Evolutionary conservation across 2,329 filamentous ascomycete species (phyloP), one percentile per base, ranked within the genome.

Genomic region (Plenodomus lindquistii): DNA sequence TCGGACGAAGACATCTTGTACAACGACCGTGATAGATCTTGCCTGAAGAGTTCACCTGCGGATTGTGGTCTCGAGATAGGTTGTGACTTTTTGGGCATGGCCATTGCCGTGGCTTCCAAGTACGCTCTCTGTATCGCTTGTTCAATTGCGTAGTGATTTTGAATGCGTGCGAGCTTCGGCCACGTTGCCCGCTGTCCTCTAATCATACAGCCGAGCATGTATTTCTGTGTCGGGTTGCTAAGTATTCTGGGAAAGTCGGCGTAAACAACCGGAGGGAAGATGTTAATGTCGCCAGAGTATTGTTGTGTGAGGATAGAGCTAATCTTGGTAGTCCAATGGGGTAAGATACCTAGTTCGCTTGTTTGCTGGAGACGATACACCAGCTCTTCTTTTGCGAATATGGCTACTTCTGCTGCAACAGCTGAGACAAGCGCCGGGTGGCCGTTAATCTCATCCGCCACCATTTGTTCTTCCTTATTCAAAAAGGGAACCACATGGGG

Each of bases 251-350:
- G 86, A 18, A 95, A 82, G 53, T 95, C 87, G 7, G 85, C 80
- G 43, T 88, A 84, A 4, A 82, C 82, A 48, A 96, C 86, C 44
- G 91, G 85, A 0, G 92, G 92, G 24, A 96, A 79, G 44, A 97
- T 96, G 37, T 91, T 97, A 67, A 97, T 96, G 71, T 97, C 92
- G 6, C 93, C 93, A 2, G 89, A 92, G 65, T 97, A 97, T 55
- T 88, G 90, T 65, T 97, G 93, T 55, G 86, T 92, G 41, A 97
- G 79, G 15, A 97, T 85, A 1, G 89, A 92, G 36, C 85, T 82
- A 18, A 86, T 79, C 69, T 96, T 95, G 39, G 86, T 89, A 57
- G 91, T 80, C 1, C 88, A 78, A 48, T 87, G 94, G 15, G 90
- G 88, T 53, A 94, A 86, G 37, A 96, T 75, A 16, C 91, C 90